phyloP scores from a whole-genome alignment of 495 filamentous ascomycete genomes.

The Daldinia vernicosa region DNA sequence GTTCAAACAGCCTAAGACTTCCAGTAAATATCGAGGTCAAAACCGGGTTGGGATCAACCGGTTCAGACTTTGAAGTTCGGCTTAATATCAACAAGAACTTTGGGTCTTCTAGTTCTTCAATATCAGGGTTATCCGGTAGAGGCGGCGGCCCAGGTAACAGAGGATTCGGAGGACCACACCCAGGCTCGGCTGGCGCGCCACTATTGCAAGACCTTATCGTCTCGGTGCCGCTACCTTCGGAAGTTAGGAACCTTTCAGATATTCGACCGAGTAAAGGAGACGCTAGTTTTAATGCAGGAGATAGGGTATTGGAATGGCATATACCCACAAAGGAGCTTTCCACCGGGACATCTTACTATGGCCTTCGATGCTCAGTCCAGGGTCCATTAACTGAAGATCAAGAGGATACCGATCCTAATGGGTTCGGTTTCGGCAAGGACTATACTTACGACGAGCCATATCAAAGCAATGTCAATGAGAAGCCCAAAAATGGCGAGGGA shows the following conservation, averaged over 20 bases:
- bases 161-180: conserved; percentile 52
- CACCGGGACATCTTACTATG: conserved; percentile 71
- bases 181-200: conserved; percentile 64
- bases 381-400: conserved; percentile 69
- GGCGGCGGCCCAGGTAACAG: conserved; percentile 62
- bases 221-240: conserved; percentile 79
- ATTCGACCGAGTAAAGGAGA: conserved; percentile 86
- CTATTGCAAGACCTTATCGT: conserved; percentile 82
- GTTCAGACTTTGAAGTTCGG: conserved; percentile 89
- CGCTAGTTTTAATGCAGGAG: conserved; percentile 77
- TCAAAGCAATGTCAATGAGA: conserved; percentile 51
- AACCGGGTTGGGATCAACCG: conserved; percentile 75
- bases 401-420: conserved; percentile 63
- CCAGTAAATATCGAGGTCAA: conserved; percentile 84
- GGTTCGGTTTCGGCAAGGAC: conserved; percentile 62
- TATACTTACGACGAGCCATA: conserved; percentile 70
- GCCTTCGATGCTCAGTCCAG: conserved; percentile 79
- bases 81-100: conserved; percentile 73
- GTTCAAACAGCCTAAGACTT: conserved; percentile 71
- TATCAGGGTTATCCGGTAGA: conserved; percentile 59
- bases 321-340: conserved; percentile 73
- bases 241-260: conserved; percentile 87
- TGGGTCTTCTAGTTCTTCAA: conserved; percentile 52
- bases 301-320: conserved; percentile 80
- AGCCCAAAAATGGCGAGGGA: conserved; percentile 53